Evolutionary conservation across 352 stramenopile genomes (phyloP), one percentile per base, ranked within the genome.

Genomic region (Globisporangium ultimum): DNA sequence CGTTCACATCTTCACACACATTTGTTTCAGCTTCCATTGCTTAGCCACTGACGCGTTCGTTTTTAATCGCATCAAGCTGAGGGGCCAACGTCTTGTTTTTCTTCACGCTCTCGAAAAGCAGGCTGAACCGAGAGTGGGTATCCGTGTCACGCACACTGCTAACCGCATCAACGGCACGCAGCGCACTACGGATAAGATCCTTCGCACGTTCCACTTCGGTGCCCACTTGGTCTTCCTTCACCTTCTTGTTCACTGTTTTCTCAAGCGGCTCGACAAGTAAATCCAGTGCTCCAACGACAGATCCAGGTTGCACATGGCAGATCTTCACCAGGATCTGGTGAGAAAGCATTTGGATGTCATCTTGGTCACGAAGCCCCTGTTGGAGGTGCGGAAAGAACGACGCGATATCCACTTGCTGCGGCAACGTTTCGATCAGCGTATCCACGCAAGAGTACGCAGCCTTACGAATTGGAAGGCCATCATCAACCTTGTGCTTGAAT

Each of bases 401-500:
- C 9, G 64, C 78, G 32, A 98, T 87, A 47, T 99, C 95, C 40
- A 99, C 63, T 57, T 91, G 89, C 49, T 95, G 77, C 9, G 95
- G 95, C 7, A 98, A 77, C 50, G 90, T 91, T 55, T 98, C 95
- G 11, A 99, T 73, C 45, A 98, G 87, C 11, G 96, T 99, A 61
- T 98, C 92, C 36, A 99, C 86, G 66, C 96, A 98, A 22, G 93
- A 91, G 50, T 99, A 96, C 10, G 96, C 84, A 28, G 96, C 91
- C 70, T 96, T 96, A 43, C 87, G 87, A 48, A 96, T 68, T 48
- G 84, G 80, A 14, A 96, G 69, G 1, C 84, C 87, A 67, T 96
- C 87, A 54, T 96, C 87, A 32, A 99, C 96, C 60, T 97, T 98
- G 70, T 99, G 97, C 68, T 98, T 99, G 77, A 99, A 99, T 20